Percentiles rank a stretch among this genome's conserved stretches.
Conservation (phyloP, 768 basidiomycete genomes). For the Phylloporus arenicola region DNA sequence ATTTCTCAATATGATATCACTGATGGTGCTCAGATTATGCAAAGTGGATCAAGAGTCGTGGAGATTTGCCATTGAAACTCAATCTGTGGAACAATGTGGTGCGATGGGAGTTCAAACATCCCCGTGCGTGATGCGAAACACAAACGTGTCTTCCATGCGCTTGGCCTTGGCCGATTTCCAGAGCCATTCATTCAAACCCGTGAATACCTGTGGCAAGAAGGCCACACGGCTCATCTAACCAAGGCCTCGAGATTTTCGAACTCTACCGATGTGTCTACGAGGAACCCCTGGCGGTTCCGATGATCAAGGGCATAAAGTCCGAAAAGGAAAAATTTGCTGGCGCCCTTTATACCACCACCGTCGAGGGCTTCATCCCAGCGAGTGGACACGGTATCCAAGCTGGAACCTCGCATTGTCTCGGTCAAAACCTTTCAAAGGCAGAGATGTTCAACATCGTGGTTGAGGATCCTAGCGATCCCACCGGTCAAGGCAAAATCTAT, state of each 20-base stretch:
- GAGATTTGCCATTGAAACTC: conserved; percentile 93
- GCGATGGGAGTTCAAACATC: conserved; percentile 99
- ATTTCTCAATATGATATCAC: background rate
- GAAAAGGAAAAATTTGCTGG: conserved; percentile 99
- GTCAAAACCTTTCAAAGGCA: conserved; percentile 94
- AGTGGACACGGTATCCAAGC: conserved; percentile 97
- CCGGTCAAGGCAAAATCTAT: conserved; percentile 61
- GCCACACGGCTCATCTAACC: conserved; percentile 91
- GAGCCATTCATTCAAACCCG: conserved; percentile 98
- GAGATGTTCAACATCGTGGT: conserved; percentile 99
- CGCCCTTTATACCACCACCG: conserved; percentile 94
- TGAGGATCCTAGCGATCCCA: conserved; percentile 81
- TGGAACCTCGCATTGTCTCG: conserved; percentile 96
- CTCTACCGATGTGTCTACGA: conserved; percentile 94
- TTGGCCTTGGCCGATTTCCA: conserved; percentile 32
- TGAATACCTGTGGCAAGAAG: conserved; percentile 99
- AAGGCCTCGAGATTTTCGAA: conserved; percentile 86
- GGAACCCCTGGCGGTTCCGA: conserved; percentile 94
- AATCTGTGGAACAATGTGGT: conserved; percentile 99
- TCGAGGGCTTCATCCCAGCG: conserved; percentile 97
- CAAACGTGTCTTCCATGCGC: background rate
- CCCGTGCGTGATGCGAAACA: conserved; percentile 51
- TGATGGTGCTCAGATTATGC: conserved; percentile 67
- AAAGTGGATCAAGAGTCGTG: conserved; percentile 97
- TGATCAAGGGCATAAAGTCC: conserved; percentile 94